Conservation (phyloP, 345 rosid species). For the Anacardium occidentale region DNA sequence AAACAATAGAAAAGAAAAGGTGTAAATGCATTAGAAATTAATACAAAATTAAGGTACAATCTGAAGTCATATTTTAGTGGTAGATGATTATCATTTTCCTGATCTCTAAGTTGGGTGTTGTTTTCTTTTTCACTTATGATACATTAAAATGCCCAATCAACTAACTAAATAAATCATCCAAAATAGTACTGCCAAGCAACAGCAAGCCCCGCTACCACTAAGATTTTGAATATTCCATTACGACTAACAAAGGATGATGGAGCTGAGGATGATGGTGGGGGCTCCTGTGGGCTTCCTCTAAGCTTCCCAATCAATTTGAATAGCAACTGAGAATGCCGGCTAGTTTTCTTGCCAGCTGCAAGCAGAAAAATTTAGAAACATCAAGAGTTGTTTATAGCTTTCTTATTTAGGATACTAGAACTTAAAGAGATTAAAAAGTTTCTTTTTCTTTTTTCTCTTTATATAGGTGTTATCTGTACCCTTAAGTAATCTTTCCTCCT, state of each 20-base stretch:
- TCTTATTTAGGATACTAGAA: neutral
- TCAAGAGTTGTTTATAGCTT: neutral
- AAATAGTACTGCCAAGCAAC: conserved; percentile 66
- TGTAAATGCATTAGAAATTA: neutral
- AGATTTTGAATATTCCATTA: conserved; percentile 50
- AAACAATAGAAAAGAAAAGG: neutral
- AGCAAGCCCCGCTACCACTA: conserved; percentile 60
- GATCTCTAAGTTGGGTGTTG: neutral
- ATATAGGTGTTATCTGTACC: conserved; percentile 49
- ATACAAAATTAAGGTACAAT: conserved; percentile 15
- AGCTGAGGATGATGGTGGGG: conserved; percentile 18
- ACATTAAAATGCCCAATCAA: conserved; percentile 20
- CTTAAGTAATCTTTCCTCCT: conserved; percentile 79
- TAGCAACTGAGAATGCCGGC: conserved; percentile 41
- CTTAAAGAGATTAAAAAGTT: conserved; percentile 2
- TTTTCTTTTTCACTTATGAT: conserved; percentile 25
- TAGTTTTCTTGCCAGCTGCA: conserved; percentile 46
- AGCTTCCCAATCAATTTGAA: conserved; percentile 55
- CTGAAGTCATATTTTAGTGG: neutral
- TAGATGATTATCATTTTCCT: neutral
- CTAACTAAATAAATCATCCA: conserved; percentile 15
- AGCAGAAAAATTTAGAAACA: conserved; percentile 17
- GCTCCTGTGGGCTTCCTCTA: conserved; percentile 47
- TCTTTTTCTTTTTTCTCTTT: no score
- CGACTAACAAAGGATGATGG: conserved; percentile 38